phyloP scores from a whole-genome alignment of 495 filamentous ascomycete genomes.

The Aspergillus egyptiacus region DNA sequence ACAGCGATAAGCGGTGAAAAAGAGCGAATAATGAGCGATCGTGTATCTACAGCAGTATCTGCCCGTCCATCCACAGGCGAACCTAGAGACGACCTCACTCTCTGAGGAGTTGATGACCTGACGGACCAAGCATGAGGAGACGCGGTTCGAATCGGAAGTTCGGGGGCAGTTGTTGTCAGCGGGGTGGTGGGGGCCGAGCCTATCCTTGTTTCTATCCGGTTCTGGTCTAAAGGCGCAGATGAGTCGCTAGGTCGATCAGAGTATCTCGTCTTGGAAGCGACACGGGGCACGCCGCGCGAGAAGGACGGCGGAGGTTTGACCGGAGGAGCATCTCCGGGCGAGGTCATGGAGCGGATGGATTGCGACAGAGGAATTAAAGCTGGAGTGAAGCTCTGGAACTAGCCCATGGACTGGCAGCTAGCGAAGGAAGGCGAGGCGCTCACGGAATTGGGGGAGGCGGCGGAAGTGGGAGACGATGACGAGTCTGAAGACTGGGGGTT shows the following conservation, averaged over 20 bases:
- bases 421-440: background rate
- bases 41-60: slow-evolving; percentile 55
- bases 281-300: slow-evolving; percentile 46
- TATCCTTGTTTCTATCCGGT: slow-evolving; percentile 45
- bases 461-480: slow-evolving; percentile 8
- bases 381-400: slow-evolving; percentile 13
- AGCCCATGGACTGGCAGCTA: slow-evolving; percentile 30
- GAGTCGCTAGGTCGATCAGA: slow-evolving; percentile 35
- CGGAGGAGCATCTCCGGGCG: slow-evolving; percentile 55
- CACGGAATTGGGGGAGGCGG: background rate
- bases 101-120: slow-evolving; percentile 53
- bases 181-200: slow-evolving; percentile 45
- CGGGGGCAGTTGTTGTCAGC: slow-evolving; percentile 30
- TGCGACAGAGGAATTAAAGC: slow-evolving; percentile 11
- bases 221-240: slow-evolving; percentile 38
- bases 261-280: slow-evolving; percentile 46
- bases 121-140: slow-evolving; percentile 55
- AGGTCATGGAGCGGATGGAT: slow-evolving; percentile 51
- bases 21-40: slow-evolving; percentile 69
- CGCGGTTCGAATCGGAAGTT: slow-evolving; percentile 36
- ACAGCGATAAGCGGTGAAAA: slow-evolving; percentile 86
- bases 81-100: slow-evolving; percentile 52
- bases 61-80: slow-evolving; percentile 44
- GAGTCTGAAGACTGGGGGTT: slow-evolving; percentile 16
- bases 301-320: slow-evolving; percentile 56